Percentiles rank a stretch among this genome's conserved stretches.
Evolutionary conservation across 2,329 filamentous ascomycete genomes (phyloP).

Genomic region (Fusarium drepaniforme): DNA sequence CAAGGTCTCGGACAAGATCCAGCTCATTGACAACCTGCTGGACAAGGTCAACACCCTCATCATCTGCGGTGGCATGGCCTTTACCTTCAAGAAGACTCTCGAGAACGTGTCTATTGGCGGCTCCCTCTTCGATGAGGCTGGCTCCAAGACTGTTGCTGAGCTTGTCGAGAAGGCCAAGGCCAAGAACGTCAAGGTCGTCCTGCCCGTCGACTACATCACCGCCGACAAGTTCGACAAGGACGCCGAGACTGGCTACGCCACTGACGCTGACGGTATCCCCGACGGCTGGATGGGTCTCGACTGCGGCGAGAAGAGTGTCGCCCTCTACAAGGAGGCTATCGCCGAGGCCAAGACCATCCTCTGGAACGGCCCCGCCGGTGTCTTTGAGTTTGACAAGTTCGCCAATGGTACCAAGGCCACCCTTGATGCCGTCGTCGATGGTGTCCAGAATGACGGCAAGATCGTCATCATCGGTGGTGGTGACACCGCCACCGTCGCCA

Average conservation of each 20-base stretch:
- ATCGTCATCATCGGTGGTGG: slow-evolving; percentile 99
- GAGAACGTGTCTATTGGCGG: slow-evolving; percentile 90
- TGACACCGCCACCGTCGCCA: slow-evolving; percentile 97
- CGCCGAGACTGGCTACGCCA: slow-evolving; percentile 83
- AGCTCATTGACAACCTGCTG: slow-evolving; percentile 98
- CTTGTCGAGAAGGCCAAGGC: slow-evolving; percentile 96
- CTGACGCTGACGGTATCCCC: slow-evolving; percentile 89
- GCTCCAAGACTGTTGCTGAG: slow-evolving; percentile 88
- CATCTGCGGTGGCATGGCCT: slow-evolving; percentile 98
- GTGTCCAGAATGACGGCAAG: slow-evolving; percentile 81
- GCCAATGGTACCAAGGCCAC: slow-evolving; percentile 92
- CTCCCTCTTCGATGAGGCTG: slow-evolving; percentile 93
- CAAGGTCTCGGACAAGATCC: slow-evolving; percentile 99
- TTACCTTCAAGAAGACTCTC: slow-evolving; percentile 99
- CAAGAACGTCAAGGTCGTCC: slow-evolving; percentile 94
- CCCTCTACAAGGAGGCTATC: slow-evolving; percentile 91
- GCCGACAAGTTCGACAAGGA: slow-evolving; percentile 94
- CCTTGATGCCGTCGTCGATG: slow-evolving; percentile 87
- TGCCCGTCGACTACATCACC: slow-evolving; percentile 95
- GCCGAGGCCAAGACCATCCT: slow-evolving; percentile 93
- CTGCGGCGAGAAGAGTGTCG: slow-evolving; percentile 88
- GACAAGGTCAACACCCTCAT: slow-evolving; percentile 98
- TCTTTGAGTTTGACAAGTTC: slow-evolving; percentile 98
- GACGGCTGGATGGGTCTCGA: slow-evolving; percentile 99
- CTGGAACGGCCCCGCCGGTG: slow-evolving; percentile 97